phyloP scores from a whole-genome alignment of 805 yeast species.

The Ascoidea tarda region DNA sequence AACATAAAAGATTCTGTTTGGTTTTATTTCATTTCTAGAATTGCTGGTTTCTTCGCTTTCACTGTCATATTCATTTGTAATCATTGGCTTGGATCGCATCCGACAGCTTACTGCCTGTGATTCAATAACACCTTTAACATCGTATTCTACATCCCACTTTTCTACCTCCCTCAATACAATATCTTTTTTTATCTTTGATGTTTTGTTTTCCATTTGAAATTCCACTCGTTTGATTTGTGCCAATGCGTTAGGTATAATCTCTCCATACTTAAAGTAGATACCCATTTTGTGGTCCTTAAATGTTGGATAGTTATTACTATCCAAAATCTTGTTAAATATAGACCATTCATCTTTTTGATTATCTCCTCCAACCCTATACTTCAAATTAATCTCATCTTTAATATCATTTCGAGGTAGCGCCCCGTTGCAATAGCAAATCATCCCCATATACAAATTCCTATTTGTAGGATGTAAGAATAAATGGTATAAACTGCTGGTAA shows the following conservation, averaged over 20 bases:
- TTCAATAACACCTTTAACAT: slow-evolving; percentile 69
- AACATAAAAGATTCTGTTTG: slow-evolving; percentile 63
- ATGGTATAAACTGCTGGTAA: slow-evolving; percentile 74
- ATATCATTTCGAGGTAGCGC: slow-evolving; percentile 73
- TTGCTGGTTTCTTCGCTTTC: slow-evolving; percentile 3
- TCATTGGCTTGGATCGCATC: slow-evolving; percentile 64
- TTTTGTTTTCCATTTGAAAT: slow-evolving; percentile 19
- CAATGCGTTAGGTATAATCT: slow-evolving; percentile 72
- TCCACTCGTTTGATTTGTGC: slow-evolving; percentile 45
- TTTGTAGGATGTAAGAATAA: slow-evolving; percentile 79
- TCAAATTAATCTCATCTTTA: slow-evolving; percentile 44
- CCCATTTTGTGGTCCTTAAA: slow-evolving; percentile 39
- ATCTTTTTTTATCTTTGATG: slow-evolving; percentile 18
- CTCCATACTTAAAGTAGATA: slow-evolving; percentile 79
- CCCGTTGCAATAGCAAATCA: slow-evolving; percentile 91
- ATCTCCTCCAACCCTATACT: slow-evolving; percentile 18
- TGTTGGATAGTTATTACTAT: slow-evolving; percentile 11
- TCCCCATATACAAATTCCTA: slow-evolving; percentile 71
- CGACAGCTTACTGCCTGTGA: slow-evolving; percentile 81
- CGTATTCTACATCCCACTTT: slow-evolving; percentile 39
- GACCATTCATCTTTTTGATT: slow-evolving; percentile 33
- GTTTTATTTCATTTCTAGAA: slow-evolving; percentile 23
- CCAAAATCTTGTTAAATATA: slow-evolving; percentile 41
- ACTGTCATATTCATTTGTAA: slow-evolving; percentile 22
- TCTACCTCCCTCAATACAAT: slow-evolving; percentile 4